A percentile compares a stretch with the other conserved stretches of the same genome.
These are phyloP conservation scores for Silene uniflora DNA, from an alignment of 148 eudicot species.

Conservation along the genomic window DNA sequence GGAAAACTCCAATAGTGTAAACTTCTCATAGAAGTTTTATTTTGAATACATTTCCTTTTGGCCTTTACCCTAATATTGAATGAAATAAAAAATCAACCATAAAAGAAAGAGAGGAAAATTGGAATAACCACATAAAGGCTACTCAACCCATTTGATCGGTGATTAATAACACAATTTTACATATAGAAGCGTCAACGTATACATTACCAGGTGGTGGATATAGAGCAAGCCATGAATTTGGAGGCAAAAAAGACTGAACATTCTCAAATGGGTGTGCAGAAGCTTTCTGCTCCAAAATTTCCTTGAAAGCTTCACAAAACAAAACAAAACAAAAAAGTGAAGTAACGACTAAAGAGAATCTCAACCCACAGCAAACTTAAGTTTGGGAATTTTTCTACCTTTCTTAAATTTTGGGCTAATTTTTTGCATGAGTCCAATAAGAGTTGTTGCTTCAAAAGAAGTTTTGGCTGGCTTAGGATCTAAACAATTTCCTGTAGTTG, in stretches of 20 bases:
- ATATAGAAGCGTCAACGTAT: not conserved
- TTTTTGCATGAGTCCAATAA: slow-evolving; percentile 84
- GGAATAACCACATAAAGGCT: not conserved
- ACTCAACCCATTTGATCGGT: too few species aligned
- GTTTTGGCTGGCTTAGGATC: slow-evolving; percentile 77
- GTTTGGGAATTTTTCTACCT: slow-evolving; percentile 41
- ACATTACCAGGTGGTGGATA: slow-evolving; percentile 80
- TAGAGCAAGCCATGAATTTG: slow-evolving; percentile 88
- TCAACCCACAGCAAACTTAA: not conserved
- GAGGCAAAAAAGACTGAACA: slow-evolving; percentile 85
- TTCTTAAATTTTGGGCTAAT: slow-evolving; percentile 88
- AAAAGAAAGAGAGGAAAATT: not conserved
- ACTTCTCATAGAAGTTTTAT: too few species aligned
- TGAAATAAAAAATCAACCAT: not conserved
- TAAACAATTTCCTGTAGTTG: slow-evolving; percentile 57
- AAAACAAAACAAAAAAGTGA: not conserved
- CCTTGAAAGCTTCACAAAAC: slow-evolving; percentile 64
- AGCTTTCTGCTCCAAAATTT: slow-evolving; percentile 79
- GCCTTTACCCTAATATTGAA: too few species aligned
- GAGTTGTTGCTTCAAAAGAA: slow-evolving; percentile 72
- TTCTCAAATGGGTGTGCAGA: slow-evolving; percentile 97
- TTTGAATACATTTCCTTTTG: too few species aligned
- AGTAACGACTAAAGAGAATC: not conserved
- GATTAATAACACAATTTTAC: not conserved
- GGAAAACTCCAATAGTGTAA: too few species aligned